Conservation (phyloP, 23 red algal species). For the Cyanidioschyzon merolae region DNA sequence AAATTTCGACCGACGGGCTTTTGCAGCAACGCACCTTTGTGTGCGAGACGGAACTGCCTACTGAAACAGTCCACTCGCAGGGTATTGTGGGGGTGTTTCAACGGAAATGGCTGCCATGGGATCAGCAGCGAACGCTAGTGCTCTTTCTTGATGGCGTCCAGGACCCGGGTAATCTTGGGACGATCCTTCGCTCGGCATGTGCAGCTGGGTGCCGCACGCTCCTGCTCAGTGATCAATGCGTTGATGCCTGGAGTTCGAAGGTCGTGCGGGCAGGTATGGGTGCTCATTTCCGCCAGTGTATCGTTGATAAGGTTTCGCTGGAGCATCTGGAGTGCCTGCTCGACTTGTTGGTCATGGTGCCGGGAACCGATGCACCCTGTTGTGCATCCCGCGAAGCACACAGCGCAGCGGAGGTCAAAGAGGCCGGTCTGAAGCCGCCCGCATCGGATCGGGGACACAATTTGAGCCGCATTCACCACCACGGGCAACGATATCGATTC, state of each 20-base stretch:
- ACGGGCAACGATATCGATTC: neutral
- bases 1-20: neutral
- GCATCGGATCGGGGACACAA: conserved; percentile 9
- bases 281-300: conserved; percentile 60
- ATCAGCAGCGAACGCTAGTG: neutral
- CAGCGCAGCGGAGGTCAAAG: conserved; percentile 11
- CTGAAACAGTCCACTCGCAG: neutral
- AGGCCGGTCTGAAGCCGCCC: conserved; percentile 29
- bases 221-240: conserved; percentile 42
- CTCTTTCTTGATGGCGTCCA: conserved; percentile 57
- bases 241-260: conserved; percentile 76
- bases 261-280: conserved; percentile 91
- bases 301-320: conserved; percentile 24
- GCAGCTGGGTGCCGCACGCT: conserved; percentile 45
- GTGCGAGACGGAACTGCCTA: neutral
- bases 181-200: conserved; percentile 63
- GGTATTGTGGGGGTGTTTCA: conserved; percentile 5
- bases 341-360: neutral
- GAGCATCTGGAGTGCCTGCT: conserved; percentile 20
- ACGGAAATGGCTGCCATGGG: neutral
- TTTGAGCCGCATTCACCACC: neutral
- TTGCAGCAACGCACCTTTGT: neutral
- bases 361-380: neutral
- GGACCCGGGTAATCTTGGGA: conserved; percentile 92
- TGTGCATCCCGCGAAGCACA: neutral